A percentile compares a stretch with the other conserved stretches of the same genome.
These are phyloP conservation scores for Sporisorium graminicola DNA, from an alignment of 1,284 basidiomycete species.

Conservation along the genomic window DNA sequence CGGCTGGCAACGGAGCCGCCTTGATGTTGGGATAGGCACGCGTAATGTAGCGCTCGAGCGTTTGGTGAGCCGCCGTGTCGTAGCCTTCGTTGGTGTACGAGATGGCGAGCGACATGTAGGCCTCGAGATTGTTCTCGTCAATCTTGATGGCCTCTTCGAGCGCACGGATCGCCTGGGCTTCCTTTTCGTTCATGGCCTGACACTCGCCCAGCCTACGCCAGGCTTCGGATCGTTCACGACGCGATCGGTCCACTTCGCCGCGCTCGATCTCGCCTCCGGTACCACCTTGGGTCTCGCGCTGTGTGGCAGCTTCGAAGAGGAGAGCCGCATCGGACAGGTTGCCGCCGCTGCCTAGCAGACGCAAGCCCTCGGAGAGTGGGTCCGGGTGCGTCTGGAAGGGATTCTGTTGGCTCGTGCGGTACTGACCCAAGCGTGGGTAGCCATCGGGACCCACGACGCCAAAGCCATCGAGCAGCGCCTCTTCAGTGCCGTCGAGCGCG, in stretches of 20 bases:
- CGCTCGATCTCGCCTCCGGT: constrained; percentile 77
- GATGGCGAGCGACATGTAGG: constrained; percentile 78
- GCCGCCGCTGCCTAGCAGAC: constrained; percentile 80
- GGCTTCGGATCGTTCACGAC: constrained; percentile 77
- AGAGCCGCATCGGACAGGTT: constrained; percentile 86
- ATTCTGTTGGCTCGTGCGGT: constrained; percentile 72
- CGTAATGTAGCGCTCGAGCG: constrained; percentile 87
- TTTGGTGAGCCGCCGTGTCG: constrained; percentile 87
- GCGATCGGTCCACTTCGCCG: constrained; percentile 71
- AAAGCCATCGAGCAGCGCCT: constrained; percentile 57
- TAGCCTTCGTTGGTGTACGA: constrained; percentile 96
- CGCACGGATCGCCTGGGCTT: constrained; percentile 74
- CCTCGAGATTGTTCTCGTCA: constrained; percentile 79
- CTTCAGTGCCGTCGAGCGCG: constrained; percentile 64
- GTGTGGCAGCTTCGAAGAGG: constrained; percentile 84
- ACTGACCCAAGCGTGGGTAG: constrained; percentile 63
- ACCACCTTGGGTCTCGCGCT: constrained; percentile 54
- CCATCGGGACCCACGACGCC: constrained; percentile 62
- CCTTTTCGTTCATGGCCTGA: constrained; percentile 92
- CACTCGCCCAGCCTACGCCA: constrained; percentile 95
- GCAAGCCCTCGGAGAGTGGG: constrained; percentile 74
- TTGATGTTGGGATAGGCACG: constrained; percentile 78
- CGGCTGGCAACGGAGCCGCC: constrained; percentile 74
- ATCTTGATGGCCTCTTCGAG: constrained; percentile 75
- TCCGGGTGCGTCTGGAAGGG: constrained; percentile 75